Evolutionary conservation across 2,329 filamentous ascomycete species (phyloP).

Genomic region (Apiospora kogelbergensis): DNA sequence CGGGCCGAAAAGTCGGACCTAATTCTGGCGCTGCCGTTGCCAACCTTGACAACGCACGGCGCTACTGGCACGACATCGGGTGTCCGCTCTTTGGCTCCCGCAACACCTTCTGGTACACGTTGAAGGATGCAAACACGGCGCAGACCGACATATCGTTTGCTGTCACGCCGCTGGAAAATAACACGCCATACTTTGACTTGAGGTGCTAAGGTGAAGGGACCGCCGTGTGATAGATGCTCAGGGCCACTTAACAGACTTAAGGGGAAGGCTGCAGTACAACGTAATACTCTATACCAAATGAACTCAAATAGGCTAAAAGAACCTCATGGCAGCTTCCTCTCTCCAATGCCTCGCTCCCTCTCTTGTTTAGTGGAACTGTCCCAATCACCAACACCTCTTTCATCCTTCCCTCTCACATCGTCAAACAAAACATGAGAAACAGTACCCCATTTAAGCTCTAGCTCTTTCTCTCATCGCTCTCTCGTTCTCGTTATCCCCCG

Average conservation of each 20-base stretch:
- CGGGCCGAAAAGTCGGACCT: constrained; percentile 22
- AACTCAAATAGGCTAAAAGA: no score
- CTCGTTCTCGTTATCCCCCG: not conserved
- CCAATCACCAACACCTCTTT: no score
- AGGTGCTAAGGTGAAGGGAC: constrained; percentile 13
- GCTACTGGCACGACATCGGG: constrained; percentile 32
- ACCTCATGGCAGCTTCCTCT: no score
- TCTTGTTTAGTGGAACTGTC: no score
- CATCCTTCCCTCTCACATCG: no score
- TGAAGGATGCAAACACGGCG: constrained; percentile 48
- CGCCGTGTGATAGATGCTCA: no score
- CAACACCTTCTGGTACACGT: constrained; percentile 53
- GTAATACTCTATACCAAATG: no score
- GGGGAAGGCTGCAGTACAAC: not conserved
- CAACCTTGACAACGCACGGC: constrained; percentile 26
- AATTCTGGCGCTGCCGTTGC: constrained; percentile 26
- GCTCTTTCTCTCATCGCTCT: not conserved
- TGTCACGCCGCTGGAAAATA: constrained; percentile 23
- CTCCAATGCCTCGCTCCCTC: no score
- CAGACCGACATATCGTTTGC: constrained; percentile 29
- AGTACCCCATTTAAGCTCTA: not conserved
- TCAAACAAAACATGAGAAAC: not conserved
- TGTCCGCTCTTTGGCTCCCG: constrained; percentile 31
- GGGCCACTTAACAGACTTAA: no score
- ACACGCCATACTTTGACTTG: constrained; percentile 25